A percentile compares a stretch with the other conserved stretches of the same genome.
phyloP scores from a whole-genome alignment of 345 rosid genomes.

The Mangifera indica region DNA sequence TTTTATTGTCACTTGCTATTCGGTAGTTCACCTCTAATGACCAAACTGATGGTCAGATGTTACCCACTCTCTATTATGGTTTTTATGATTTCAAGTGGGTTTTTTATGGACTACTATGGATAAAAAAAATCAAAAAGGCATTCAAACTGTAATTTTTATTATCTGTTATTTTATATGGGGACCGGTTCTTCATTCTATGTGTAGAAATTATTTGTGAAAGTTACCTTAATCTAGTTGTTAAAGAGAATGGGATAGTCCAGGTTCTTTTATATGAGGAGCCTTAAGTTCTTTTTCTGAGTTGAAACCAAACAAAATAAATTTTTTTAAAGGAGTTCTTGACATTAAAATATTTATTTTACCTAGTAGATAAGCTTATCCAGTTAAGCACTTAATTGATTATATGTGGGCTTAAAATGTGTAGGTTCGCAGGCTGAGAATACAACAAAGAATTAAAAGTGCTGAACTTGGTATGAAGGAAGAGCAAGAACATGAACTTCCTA shows the following conservation, averaged over 20 bases:
- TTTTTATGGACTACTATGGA: not conserved
- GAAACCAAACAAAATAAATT: too few relatives aligned
- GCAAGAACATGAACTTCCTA: constrained; percentile 77
- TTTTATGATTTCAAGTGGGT: not conserved
- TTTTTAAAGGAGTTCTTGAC: too few relatives aligned
- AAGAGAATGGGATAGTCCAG: too few relatives aligned
- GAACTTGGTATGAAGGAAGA: constrained; percentile 66
- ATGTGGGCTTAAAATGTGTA: constrained; percentile 14
- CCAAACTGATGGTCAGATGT: not conserved
- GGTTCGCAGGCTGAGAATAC: constrained; percentile 95
- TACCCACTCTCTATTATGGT: not conserved
- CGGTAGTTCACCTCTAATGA: not conserved
- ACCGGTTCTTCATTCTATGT: not conserved
- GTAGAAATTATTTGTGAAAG: not conserved
- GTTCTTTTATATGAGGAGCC: too few relatives aligned
- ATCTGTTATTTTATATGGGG: not conserved
- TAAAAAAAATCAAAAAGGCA: not conserved
- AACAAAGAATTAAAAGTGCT: constrained; percentile 71
- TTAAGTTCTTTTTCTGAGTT: too few relatives aligned
- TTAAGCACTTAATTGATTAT: too few relatives aligned
- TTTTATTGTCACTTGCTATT: not conserved
- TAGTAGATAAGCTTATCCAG: too few relatives aligned
- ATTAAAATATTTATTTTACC: too few relatives aligned
- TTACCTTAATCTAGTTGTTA: too few relatives aligned
- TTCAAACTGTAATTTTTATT: not conserved